Base-by-base conservation (phyloP, 129 eudicot species). In the Cynara cardunculus region DNA sequence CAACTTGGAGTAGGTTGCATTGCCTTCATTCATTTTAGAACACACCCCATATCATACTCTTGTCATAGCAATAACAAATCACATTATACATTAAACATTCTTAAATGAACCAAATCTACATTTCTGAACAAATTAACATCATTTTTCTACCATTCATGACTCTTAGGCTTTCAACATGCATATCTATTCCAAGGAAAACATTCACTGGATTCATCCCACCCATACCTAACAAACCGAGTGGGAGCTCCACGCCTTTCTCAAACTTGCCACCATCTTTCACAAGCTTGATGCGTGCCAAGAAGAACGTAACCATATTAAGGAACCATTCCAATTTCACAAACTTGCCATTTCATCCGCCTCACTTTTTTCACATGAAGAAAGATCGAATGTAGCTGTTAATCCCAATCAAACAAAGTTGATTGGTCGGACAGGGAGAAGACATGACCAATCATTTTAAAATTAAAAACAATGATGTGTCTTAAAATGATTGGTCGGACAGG, bases 141-240 rank as follows among this genome's bases (percentile, higher is more conserved):
- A n/a, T n/a, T n/a, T n/a, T n/a, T n/a, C n/a, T n/a, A n/a, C n/a
- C n/a, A n/a, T n/a, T n/a, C n/a, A n/a, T n/a, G n/a, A n/a, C n/a
- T n/a, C n/a, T n/a, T n/a, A n/a, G 49, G 98, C 98, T 13, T 87
- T 87, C 56, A 86, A 70, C 69, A 95, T n/a, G n/a, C n/a, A n/a
- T 88, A 88, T 95, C 99, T 31, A 89, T 31, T 1, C 96, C 97
- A 53, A 95, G 97, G 78, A 86, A 88, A 31, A 89, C 46, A 59
- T 95, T 95, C 5, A 92, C 85, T 82, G 86, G 13, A 76, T 95
- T 92, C 99, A 95, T 95, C 10, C 94, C 99, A 1, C 75, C 87
- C 99, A 95, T 95, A 37, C 99, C 99, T 73, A 85, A 85, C 24
- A 90, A 72, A 14, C 97, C 99, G 2, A 95, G 94, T 0, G 97